These are phyloP conservation scores for Bipolaris sorokiniana DNA, from an alignment of 2,329 filamentous ascomycete genomes.

Conservation along the genomic window DNA sequence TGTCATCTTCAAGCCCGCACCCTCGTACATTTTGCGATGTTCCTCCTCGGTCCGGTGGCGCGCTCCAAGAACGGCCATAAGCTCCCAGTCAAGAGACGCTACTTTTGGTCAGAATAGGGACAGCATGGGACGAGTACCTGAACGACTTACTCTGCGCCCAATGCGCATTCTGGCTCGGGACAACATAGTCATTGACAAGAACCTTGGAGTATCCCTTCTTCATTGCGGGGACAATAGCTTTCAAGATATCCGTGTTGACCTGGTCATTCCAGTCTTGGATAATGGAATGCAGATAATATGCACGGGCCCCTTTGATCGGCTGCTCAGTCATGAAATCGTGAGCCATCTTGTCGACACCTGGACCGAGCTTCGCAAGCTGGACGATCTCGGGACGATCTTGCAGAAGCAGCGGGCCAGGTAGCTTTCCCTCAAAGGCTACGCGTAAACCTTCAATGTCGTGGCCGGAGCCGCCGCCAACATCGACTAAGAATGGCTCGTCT, in stretches of 20 bases:
- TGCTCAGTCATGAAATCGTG: conserved; percentile 46
- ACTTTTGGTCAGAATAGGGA: background rate
- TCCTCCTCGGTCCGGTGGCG: conserved; percentile 34
- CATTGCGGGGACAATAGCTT: conserved; percentile 35
- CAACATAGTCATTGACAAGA: conserved; percentile 36
- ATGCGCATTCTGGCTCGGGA: conserved; percentile 32
- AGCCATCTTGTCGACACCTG: conserved; percentile 35
- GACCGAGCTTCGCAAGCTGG: conserved; percentile 26
- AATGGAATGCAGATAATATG: conserved; percentile 39
- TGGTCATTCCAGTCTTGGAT: conserved; percentile 41
- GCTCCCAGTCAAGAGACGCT: conserved; percentile 35
- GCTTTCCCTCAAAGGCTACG: conserved; percentile 19
- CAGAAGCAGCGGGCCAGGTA: conserved; percentile 29
- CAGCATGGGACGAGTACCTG: rapidly evolving
- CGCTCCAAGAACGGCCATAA: conserved; percentile 31
- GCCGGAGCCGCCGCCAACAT: conserved; percentile 32
- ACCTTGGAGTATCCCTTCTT: conserved; percentile 37
- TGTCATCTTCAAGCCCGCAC: conserved; percentile 22
- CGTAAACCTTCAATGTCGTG: conserved; percentile 33
- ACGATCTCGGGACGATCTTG: conserved; percentile 35
- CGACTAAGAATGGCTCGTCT: conserved; percentile 27
- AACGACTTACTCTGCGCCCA: conserved; percentile 31
- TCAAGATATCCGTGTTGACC: conserved; percentile 30
- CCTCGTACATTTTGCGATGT: conserved; percentile 28
- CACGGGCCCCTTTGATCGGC: conserved; percentile 43